Conservation (phyloP, 2,329 filamentous ascomycete species). For the Fusarium sp. region DNA sequence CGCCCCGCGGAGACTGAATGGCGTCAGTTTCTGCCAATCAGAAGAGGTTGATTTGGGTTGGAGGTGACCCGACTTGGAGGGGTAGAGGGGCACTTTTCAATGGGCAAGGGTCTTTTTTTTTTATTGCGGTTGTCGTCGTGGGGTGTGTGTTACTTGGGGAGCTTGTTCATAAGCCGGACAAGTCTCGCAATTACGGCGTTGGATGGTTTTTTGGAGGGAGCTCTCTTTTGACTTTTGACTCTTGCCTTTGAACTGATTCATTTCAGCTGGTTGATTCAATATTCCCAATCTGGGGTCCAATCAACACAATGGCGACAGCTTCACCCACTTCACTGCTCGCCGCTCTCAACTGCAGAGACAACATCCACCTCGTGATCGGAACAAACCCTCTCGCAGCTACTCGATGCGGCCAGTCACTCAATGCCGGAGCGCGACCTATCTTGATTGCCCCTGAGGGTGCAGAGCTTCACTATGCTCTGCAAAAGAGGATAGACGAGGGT, state of each 20-base stretch:
- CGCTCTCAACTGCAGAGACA: slow-evolving; percentile 75
- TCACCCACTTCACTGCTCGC: slow-evolving; percentile 70
- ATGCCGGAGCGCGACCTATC: slow-evolving; percentile 84
- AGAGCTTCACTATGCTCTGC: slow-evolving; percentile 68
- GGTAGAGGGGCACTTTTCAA: slow-evolving; percentile 32
- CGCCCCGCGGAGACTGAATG: slow-evolving; percentile 44
- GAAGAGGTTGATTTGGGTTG: slow-evolving; percentile 34
- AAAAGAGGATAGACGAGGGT: slow-evolving; percentile 74
- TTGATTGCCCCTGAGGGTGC: slow-evolving; percentile 78
- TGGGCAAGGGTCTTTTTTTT: slow-evolving; percentile 17
- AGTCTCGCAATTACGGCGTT: slow-evolving; percentile 30
- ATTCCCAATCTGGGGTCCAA: too few species aligned
- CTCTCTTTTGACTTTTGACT: not conserved
- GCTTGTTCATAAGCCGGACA: slow-evolving; percentile 33
- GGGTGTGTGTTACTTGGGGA: slow-evolving; percentile 1
- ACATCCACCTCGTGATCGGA: slow-evolving; percentile 88
- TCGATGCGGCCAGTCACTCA: slow-evolving; percentile 82
- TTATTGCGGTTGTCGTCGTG: not conserved
- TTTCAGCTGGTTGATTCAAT: not conserved
- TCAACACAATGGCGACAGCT: slow-evolving; percentile 23
- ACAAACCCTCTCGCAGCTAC: slow-evolving; percentile 88
- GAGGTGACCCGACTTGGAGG: slow-evolving; percentile 15
- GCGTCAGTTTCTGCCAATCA: slow-evolving; percentile 50
- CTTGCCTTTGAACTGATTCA: not conserved
- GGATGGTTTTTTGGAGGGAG: not conserved